These are phyloP conservation scores for Dimocarpus longan DNA, from an alignment of 345 rosid species.

Conservation along the genomic window DNA sequence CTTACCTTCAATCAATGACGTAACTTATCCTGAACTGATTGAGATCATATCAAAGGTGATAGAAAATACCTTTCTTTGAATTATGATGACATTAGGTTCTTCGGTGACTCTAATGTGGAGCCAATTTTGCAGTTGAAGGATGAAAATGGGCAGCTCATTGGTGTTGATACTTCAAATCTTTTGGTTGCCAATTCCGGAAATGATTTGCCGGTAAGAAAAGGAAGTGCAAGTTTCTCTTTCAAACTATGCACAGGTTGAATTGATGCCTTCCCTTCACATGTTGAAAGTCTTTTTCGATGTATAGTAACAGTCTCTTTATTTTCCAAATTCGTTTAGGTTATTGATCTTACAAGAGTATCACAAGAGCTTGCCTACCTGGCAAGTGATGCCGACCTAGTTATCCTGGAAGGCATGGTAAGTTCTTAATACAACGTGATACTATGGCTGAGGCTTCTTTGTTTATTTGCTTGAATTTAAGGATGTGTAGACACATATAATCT, in stretches of 20 bases:
- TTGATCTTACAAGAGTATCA: slow-evolving; percentile 88
- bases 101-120: slow-evolving; percentile 31
- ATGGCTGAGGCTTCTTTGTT: not conserved
- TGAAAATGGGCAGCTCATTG: slow-evolving; percentile 70
- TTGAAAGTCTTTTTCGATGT: not conserved
- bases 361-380: slow-evolving; percentile 88
- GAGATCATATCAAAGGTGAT: slow-evolving; percentile 83
- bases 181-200: slow-evolving; percentile 92
- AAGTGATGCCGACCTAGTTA: slow-evolving; percentile 84
- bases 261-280: not conserved
- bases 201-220: slow-evolving; percentile 85
- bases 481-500: not conserved
- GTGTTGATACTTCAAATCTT: slow-evolving; percentile 85
- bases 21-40: slow-evolving; percentile 83
- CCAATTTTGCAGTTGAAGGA: slow-evolving; percentile 72
- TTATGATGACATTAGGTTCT: slow-evolving; percentile 14
- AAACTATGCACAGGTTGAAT: not conserved
- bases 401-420: slow-evolving; percentile 99
- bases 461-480: not conserved
- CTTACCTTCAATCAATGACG: slow-evolving; percentile 94
- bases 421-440: not conserved
- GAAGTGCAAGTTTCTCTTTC: not conserved
- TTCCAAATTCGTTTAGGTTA: slow-evolving; percentile 57
- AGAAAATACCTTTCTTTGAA: not conserved
- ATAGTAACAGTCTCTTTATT: not conserved